These are phyloP conservation scores for Ogataea methanolica DNA, from an alignment of 805 yeast species.

Conservation along the genomic window DNA sequence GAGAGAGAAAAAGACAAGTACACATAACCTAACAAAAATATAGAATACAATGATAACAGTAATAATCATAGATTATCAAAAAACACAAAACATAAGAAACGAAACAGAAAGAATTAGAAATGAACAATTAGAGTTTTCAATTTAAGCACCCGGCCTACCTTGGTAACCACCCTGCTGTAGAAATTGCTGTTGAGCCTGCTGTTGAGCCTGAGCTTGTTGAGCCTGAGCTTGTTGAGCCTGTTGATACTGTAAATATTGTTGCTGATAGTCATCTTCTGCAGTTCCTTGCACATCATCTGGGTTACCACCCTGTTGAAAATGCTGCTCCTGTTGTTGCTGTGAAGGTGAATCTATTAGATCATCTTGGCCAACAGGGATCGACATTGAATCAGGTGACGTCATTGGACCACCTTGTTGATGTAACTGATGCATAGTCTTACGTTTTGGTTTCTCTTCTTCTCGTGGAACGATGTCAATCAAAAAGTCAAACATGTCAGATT, in stretches of 20 bases:
- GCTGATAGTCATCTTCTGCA: slow-evolving; percentile 13
- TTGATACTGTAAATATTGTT: slow-evolving; percentile 13
- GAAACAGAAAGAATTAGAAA: too few species aligned
- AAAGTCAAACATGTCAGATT: slow-evolving; percentile 96
- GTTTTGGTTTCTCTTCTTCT: slow-evolving; percentile 64
- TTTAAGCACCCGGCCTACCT: neutral
- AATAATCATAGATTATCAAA: neutral
- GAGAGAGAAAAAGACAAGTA: neutral
- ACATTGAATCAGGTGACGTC: neutral
- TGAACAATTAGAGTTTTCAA: too few species aligned
- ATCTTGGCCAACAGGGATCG: neutral
- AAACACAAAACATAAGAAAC: neutral
- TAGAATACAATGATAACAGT: neutral
- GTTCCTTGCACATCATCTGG: slow-evolving; percentile 1
- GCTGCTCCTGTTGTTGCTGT: slow-evolving; percentile 1
- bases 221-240: slow-evolving; percentile 17
- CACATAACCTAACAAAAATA: neutral
- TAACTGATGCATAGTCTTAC: slow-evolving; percentile 17
- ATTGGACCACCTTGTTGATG: slow-evolving; percentile 16
- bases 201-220: slow-evolving; percentile 10
- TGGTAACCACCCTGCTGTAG: slow-evolving; percentile 9
- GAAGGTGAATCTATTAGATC: neutral
- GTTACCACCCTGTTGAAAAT: neutral
- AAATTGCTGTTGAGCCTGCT: slow-evolving; percentile 6
- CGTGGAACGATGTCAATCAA: slow-evolving; percentile 94